These are phyloP conservation scores for Trichoderma pleuroti DNA, from an alignment of 2,329 filamentous ascomycete genomes.

Conservation along the genomic window DNA sequence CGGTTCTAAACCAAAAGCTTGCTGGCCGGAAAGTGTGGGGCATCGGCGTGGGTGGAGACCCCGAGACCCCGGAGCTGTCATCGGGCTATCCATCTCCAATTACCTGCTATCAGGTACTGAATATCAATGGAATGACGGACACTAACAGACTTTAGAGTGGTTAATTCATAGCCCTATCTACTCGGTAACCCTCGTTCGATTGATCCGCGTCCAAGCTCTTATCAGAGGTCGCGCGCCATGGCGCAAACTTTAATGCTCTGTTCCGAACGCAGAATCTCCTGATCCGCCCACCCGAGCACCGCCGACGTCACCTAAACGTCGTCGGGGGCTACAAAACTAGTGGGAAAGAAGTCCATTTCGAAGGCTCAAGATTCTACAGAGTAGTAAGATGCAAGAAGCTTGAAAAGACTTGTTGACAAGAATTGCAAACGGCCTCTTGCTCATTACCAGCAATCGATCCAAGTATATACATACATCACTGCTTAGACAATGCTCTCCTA, in stretches of 20 bases:
- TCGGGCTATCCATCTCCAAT: not conserved
- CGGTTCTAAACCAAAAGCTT: not conserved
- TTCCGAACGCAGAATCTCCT: not conserved
- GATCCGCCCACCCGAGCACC: not conserved
- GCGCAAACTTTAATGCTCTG: not conserved
- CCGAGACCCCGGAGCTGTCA: not conserved
- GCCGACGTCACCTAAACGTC: constrained; percentile 17
- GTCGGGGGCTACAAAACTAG: not conserved
- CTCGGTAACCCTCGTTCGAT: not conserved
- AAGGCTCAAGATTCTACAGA: not conserved
- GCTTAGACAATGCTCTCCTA: not conserved
- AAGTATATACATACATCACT: no score
- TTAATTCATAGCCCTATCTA: not conserved
- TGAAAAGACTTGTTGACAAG: not conserved
- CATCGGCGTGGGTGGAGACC: constrained; percentile 1
- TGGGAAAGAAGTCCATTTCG: not conserved
- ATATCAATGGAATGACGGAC: not conserved
- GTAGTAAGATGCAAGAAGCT: not conserved
- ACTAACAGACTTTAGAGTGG: not conserved
- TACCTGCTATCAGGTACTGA: not conserved
- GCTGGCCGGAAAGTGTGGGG: not conserved
- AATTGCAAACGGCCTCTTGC: not conserved
- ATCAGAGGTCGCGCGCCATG: not conserved
- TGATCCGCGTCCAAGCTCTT: not conserved
- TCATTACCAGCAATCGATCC: not conserved